Evolutionary conservation across 352 stramenopile genomes (phyloP).

Genomic region (Thalassiosira hispida): DNA sequence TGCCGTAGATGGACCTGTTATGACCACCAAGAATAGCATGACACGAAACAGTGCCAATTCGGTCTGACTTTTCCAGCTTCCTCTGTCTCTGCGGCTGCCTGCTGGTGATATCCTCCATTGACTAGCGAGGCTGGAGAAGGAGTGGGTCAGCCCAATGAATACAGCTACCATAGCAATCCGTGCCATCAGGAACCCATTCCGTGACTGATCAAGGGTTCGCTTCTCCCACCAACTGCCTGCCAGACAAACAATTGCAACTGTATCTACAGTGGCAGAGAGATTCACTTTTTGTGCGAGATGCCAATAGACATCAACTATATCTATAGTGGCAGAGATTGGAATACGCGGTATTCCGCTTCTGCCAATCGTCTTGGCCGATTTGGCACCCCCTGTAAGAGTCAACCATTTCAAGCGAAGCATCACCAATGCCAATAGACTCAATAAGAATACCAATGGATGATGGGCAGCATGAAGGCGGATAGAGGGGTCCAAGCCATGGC

Average conservation of each 20-base stretch:
- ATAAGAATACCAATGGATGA: constrained; percentile 62
- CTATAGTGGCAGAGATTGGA: constrained; percentile 46
- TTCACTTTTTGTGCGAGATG: no score
- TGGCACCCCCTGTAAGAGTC: no score
- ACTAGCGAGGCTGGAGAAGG: constrained; percentile 10
- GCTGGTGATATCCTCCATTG: background rate
- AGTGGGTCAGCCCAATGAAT: constrained; percentile 48
- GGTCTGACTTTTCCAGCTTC: background rate
- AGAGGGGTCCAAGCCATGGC: constrained; percentile 79
- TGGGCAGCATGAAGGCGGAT: constrained; percentile 75
- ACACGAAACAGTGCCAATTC: constrained; percentile 44
- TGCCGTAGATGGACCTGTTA: constrained; percentile 76
- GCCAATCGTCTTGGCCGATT: constrained; percentile 8
- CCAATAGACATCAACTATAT: no score
- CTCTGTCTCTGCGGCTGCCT: background rate
- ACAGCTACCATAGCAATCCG: constrained; percentile 49
- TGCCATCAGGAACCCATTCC: constrained; percentile 65
- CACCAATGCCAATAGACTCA: constrained; percentile 46
- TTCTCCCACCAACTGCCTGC: constrained; percentile 77
- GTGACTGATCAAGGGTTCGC: constrained; percentile 57
- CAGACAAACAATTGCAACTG: constrained; percentile 53
- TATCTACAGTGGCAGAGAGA: constrained; percentile 52
- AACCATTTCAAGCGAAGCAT: constrained; percentile 44
- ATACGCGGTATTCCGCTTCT: constrained; percentile 13
- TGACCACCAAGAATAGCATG: constrained; percentile 68